Evolutionary conservation across 345 rosid genomes (phyloP).

Genomic region (Capsella bursapastoris): DNA sequence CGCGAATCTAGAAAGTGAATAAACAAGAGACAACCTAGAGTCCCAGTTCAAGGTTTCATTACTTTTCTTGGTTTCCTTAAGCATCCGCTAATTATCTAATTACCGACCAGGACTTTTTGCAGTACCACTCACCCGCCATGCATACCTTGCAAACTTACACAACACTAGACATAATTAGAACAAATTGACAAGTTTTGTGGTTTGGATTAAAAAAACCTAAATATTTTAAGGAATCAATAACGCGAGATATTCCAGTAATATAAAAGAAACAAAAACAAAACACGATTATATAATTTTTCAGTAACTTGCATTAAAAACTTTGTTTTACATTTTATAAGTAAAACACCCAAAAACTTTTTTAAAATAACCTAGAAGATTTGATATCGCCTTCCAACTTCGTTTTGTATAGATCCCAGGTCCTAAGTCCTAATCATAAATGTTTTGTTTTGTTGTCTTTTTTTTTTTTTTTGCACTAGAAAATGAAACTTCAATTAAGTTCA

Average conservation of each 20-base stretch:
- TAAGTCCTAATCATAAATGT: too few species aligned
- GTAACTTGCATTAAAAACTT: too few species aligned
- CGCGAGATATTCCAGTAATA: neutral
- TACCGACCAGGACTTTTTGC: neutral
- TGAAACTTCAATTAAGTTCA: too few species aligned
- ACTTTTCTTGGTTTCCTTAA: neutral
- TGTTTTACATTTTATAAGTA: too few species aligned
- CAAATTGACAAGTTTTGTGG: neutral
- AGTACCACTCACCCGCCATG: neutral
- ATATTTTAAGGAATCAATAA: neutral
- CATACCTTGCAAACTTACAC: neutral
- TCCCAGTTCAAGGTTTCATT: slow-evolving; percentile 13
- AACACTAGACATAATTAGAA: neutral
- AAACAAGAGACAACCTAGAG: slow-evolving; percentile 14
- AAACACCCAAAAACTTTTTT: too few species aligned
- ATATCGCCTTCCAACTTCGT: too few species aligned
- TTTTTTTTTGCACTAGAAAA: too few species aligned
- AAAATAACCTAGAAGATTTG: too few species aligned
- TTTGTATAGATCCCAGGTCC: too few species aligned
- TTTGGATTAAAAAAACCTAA: neutral
- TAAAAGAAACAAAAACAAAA: too few species aligned
- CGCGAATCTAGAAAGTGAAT: slow-evolving; percentile 4
- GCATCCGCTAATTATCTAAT: neutral
- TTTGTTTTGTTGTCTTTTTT: too few species aligned
- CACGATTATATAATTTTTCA: too few species aligned